A percentile compares a stretch with the other conserved stretches of the same genome.
Evolutionary conservation across 306 rosid genomes (phyloP).

Genomic region (Prunus persica): DNA sequence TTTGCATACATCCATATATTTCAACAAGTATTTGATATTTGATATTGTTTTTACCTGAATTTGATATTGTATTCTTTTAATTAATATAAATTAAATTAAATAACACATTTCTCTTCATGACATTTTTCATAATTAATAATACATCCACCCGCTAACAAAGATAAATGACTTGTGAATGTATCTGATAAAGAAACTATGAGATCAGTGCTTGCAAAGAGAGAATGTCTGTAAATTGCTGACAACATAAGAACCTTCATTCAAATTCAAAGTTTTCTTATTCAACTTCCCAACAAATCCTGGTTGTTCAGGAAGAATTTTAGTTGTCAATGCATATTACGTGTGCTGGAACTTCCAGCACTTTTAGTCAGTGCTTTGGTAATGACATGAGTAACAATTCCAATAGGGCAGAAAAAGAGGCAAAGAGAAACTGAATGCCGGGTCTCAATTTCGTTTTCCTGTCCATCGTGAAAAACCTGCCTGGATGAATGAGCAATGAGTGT

Average conservation of each 20-base stretch:
- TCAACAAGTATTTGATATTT: too few species aligned
- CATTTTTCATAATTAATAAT: background rate
- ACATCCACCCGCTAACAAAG: background rate
- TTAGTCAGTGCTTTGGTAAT: constrained; percentile 70
- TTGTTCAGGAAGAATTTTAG: constrained; percentile 2
- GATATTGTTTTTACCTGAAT: too few species aligned
- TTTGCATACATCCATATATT: background rate
- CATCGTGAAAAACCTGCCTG: constrained; percentile 83
- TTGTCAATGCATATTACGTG: constrained; percentile 34
- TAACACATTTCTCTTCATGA: too few species aligned
- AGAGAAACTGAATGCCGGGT: constrained; percentile 82
- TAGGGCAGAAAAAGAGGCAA: constrained; percentile 84
- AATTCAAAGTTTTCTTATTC: constrained; percentile 2
- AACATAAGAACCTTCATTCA: background rate
- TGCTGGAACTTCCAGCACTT: constrained; percentile 31
- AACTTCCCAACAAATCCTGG: background rate
- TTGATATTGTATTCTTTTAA: too few species aligned
- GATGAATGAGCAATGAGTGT: constrained; percentile 9
- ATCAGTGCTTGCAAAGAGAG: background rate
- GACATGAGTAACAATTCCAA: constrained; percentile 79
- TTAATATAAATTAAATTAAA: too few species aligned
- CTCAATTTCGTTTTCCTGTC: constrained; percentile 67
- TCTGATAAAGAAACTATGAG: background rate
- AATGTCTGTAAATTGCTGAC: background rate
- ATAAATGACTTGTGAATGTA: background rate